Evolutionary conservation across 441 rosid species (phyloP).

Genomic region (Manihot esculenta): DNA sequence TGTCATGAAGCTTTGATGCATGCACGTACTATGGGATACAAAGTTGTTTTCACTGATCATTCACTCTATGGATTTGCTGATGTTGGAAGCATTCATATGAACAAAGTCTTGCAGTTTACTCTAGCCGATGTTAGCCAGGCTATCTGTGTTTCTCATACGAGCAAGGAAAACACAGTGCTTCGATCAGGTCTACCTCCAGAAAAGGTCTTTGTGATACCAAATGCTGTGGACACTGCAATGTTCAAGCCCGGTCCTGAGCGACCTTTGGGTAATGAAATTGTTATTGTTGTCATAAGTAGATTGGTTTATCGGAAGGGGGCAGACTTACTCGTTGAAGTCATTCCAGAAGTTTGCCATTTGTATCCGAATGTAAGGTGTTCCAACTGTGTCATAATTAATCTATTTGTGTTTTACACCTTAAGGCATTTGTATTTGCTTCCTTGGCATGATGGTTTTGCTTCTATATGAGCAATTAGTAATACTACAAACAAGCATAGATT

Average conservation of each 20-base stretch:
- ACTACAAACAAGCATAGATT: background rate
- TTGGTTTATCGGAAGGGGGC: constrained; percentile 96
- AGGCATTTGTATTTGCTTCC: background rate
- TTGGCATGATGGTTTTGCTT: background rate
- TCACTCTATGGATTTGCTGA: constrained; percentile 93
- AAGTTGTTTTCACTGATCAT: constrained; percentile 90
- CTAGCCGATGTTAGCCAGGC: constrained; percentile 95
- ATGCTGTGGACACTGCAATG: constrained; percentile 99
- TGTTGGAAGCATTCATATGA: constrained; percentile 97
- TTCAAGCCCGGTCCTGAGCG: constrained; percentile 69
- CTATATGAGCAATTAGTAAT: background rate
- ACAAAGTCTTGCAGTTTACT: constrained; percentile 90
- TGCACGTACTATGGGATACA: constrained; percentile 91
- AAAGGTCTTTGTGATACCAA: constrained; percentile 87
- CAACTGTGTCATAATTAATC: background rate
- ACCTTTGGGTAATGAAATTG: constrained; percentile 55
- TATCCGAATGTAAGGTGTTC: constrained; percentile 69
- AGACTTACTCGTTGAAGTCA: constrained; percentile 95
- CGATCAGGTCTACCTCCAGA: constrained; percentile 83
- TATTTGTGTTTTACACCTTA: no score
- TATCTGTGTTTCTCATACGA: constrained; percentile 93
- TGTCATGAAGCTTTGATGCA: constrained; percentile 99
- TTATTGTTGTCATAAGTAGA: constrained; percentile 93
- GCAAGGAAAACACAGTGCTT: constrained; percentile 92
- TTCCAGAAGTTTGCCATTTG: constrained; percentile 80